Evolutionary conservation across 2,329 filamentous ascomycete species (phyloP).

Genomic region (Nothophoma quercina): DNA sequence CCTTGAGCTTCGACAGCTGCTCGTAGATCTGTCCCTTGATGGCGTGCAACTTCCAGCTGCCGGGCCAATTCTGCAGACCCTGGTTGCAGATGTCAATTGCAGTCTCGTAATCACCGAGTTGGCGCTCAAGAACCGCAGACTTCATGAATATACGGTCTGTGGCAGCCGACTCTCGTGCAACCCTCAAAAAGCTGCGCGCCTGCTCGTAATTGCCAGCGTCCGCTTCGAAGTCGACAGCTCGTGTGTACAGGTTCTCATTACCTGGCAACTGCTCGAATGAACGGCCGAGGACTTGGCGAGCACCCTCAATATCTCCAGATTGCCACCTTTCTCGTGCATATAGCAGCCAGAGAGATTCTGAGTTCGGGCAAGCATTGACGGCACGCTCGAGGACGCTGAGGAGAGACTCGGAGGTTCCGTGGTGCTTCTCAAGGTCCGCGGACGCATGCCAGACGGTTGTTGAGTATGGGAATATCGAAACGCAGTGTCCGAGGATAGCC

Average conservation of each 20-base stretch:
- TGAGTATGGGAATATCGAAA: conserved; percentile 88
- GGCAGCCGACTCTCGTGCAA: conserved; percentile 85
- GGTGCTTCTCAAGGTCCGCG: conserved; percentile 87
- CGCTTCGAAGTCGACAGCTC: conserved; percentile 94
- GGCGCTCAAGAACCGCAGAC: conserved; percentile 90
- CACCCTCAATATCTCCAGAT: conserved; percentile 84
- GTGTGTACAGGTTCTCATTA: conserved; percentile 97
- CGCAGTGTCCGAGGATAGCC: conserved; percentile 90
- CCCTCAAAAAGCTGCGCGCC: conserved; percentile 80
- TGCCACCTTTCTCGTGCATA: conserved; percentile 95
- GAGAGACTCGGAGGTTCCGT: conserved; percentile 82
- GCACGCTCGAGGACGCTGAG: conserved; percentile 90
- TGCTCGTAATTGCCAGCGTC: conserved; percentile 84
- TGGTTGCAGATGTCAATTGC: conserved; percentile 88
- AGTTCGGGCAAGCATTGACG: conserved; percentile 90
- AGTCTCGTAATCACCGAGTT: conserved; percentile 77
- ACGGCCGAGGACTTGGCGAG: conserved; percentile 81
- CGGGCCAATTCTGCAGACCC: conserved; percentile 85
- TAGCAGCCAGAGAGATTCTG: conserved; percentile 93
- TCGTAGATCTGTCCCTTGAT: conserved; percentile 99
- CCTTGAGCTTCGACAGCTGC: conserved; percentile 75
- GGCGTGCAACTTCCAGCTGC: conserved; percentile 92
- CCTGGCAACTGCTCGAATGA: conserved; percentile 96
- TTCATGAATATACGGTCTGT: conserved; percentile 99
- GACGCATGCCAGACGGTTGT: conserved; percentile 89